Conservation (phyloP, 352 stramenopile species). For the Phytophthora cajani region DNA sequence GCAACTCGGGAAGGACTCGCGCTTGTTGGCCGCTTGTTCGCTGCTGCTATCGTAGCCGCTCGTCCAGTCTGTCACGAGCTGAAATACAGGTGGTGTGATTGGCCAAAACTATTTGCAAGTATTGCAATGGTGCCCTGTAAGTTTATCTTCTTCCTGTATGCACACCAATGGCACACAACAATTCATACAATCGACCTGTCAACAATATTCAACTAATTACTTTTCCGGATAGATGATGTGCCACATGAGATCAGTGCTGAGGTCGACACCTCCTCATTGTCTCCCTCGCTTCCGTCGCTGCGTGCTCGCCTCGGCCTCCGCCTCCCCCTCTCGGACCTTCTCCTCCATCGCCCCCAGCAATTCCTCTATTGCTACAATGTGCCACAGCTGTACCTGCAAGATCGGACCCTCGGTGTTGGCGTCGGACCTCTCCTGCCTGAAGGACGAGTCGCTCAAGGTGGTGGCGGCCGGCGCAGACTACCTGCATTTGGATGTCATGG, state of each 20-base stretch:
- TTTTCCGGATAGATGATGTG: constrained; percentile 16
- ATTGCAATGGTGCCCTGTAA: constrained; percentile 1
- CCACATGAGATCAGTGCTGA: constrained; percentile 17
- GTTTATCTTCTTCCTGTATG: not conserved
- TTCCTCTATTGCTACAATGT: constrained; percentile 51
- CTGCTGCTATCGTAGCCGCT: constrained; percentile 32
- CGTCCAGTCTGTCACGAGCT: too few species aligned
- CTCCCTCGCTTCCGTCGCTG: constrained; percentile 11
- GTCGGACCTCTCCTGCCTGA: constrained; percentile 94
- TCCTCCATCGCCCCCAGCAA: not conserved
- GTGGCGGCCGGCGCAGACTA: constrained; percentile 93
- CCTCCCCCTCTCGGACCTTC: not conserved
- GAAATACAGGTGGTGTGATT: constrained; percentile 1
- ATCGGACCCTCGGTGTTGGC: constrained; percentile 95
- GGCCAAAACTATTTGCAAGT: constrained; percentile 1
- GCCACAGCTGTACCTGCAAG: constrained; percentile 81
- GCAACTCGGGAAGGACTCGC: constrained; percentile 6
- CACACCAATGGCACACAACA: not conserved
- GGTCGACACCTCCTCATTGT: constrained; percentile 8
- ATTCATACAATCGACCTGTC: constrained; percentile 5
- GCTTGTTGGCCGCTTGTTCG: constrained; percentile 12
- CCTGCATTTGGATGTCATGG: constrained; percentile 98
- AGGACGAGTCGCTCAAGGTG: constrained; percentile 92
- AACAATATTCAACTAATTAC: constrained; percentile 9
- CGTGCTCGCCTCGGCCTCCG: not conserved